Evolutionary conservation across 2,329 filamentous ascomycete species (phyloP).

Genomic region (Cladophialophora chaetospira): DNA sequence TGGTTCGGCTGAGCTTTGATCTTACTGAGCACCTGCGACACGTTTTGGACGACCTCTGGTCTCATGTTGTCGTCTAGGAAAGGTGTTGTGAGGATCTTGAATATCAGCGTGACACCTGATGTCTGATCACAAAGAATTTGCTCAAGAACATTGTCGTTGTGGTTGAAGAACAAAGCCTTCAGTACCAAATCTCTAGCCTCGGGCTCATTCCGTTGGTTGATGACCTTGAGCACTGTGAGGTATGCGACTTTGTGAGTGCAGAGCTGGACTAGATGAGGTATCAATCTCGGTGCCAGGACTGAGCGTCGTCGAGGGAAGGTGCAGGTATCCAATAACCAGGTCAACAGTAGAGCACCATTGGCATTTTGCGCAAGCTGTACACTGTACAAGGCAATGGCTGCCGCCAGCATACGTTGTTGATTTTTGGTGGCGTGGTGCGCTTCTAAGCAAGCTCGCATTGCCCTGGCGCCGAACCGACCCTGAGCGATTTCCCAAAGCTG

Average conservation of each 20-base stretch:
- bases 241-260: constrained; percentile 99
- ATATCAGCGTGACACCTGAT: constrained; percentile 92
- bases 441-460: constrained; percentile 95
- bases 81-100: constrained; percentile 96
- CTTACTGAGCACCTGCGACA: constrained; percentile 82
- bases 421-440: constrained; percentile 94
- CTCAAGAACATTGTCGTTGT: constrained; percentile 81
- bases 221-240: constrained; percentile 93
- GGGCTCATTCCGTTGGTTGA: constrained; percentile 93
- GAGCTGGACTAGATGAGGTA: constrained; percentile 89
- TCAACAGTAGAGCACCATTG: constrained; percentile 89
- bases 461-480: constrained; percentile 89
- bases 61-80: constrained; percentile 95
- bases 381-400: constrained; percentile 92
- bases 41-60: constrained; percentile 83
- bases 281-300: constrained; percentile 85
- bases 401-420: constrained; percentile 91
- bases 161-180: constrained; percentile 87
- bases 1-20: constrained; percentile 93
- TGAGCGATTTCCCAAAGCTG: constrained; percentile 92
- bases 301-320: constrained; percentile 90
- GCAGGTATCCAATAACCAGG: constrained; percentile 98
- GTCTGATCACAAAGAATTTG: constrained; percentile 88
- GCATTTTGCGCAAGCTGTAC: constrained; percentile 95
- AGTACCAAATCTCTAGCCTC: constrained; percentile 89